Evolutionary conservation across 768 basidiomycete species (phyloP), one percentile per base, ranked within the genome.

Genomic region (Pulveroboletus sp.): DNA sequence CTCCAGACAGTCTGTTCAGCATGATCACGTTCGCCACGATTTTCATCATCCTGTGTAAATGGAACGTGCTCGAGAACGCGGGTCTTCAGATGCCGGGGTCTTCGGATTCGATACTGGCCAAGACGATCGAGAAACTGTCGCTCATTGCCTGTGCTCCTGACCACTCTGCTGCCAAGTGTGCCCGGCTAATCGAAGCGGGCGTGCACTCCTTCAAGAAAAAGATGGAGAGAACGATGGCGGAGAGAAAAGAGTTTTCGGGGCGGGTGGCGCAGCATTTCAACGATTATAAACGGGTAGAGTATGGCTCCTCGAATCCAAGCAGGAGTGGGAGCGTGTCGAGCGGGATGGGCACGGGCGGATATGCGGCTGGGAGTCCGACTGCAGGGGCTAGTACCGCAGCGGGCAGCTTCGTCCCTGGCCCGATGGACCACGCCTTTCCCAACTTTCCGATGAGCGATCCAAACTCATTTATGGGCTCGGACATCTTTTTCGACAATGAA

Each of bases 11-110:
- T 34, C 43, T 76, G 23, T 76, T 71, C 49, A 61, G 61, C 26
- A 69, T 77, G 68, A 63, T 76, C 38, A 62, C 68, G 0, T 73
- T 76, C 44, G 72, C 76, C 35, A 71, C 76, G 6, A 65, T 73
- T 2, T 75, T 68, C 41, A 50, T 78, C 42, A 67, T 77, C 43
- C 61, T 73, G 11, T 66, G 69, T 35, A 78, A 76, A 56, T 74
- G 75, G 59, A 68, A 61, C 39, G 61, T 74, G 22, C 50, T 66
- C 22, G 70, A 76, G 49, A 60, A 68, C 22, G 53, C 56, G 0
- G 63, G 65, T 9, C 59, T 64, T 32, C 68, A 67, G 14, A 58
- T 76, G 30, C 63, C 67, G 0, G 73, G 71, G 6, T 67, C 68
- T n/a, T 71, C 67, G 41, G 73, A 74, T 51, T 54, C 61, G 10